Evolutionary conservation across 2,329 filamentous ascomycete species (phyloP), one percentile per base, ranked within the genome.

Genomic region (Penicillium sp.): DNA sequence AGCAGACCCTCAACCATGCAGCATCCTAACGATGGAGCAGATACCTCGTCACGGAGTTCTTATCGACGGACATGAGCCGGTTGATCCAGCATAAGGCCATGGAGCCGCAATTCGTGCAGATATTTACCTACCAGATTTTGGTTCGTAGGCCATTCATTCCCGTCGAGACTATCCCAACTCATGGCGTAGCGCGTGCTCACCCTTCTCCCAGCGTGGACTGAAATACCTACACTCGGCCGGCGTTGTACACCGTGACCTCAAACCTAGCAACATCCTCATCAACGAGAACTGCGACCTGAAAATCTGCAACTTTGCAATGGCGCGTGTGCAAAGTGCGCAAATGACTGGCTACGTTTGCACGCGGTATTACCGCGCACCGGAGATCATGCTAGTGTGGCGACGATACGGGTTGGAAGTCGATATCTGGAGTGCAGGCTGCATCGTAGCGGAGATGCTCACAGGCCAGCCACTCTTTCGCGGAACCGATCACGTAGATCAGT

Each of bases 271-370:
- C n/a, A n/a, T n/a, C n/a, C n/a, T 46, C 13, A 46, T 37, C 21
- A 44, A 46, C 24, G 33, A 52, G n/a, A 51, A 33, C n/a, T 37
- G 40, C 14, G 40, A 42, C 18, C 16, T 29, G 37, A 51, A 40
- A 16, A 44, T 43, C 18, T 36, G 31, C 24, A 37, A 29, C 24
- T 43, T 48, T 26, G 31, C 29, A 14, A 34, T 48, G 37, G 26
- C 48, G 7, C 34, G 39, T 40, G 5, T 14, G n/a, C 33, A 36
- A 36, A 16, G n/a, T 36, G 33, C 10, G 5, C 33, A 36, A 16
- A 36, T 36, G 33, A 36, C 33, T 36, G 33, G 33, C 33, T 36
- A 36, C 14, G 33, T 36, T 13, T 14, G 11, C 11, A 36, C 33
- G 11, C 33, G 33, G 33, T 36, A 36, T 16, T 37, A 37, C 14